Conservation (phyloP, 163 green algal genomes). For the Scenedesmus sp. region DNA sequence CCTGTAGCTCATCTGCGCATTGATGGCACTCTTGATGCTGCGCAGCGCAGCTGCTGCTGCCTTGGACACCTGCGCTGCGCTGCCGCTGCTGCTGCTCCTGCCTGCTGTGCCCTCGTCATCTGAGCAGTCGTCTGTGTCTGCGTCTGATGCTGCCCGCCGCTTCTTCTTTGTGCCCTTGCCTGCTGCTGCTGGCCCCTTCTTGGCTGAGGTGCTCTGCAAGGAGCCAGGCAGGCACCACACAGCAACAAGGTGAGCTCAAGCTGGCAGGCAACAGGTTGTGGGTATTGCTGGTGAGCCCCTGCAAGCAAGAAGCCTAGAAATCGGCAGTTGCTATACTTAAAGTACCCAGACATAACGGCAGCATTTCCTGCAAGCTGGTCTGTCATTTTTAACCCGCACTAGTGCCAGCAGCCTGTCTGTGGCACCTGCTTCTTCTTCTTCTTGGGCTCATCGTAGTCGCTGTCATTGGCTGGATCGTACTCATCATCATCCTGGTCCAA, state of each 20-base stretch:
- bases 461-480: constrained; percentile 5
- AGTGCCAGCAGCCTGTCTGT: not conserved
- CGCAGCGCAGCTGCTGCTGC: constrained; percentile 22
- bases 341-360: not conserved
- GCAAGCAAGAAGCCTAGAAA: not conserved
- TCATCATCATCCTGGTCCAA: constrained; percentile 7
- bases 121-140: not conserved
- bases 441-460: not conserved
- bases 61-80: constrained; percentile 2
- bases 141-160: not conserved
- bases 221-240: not conserved
- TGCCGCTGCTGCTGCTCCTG: constrained; percentile 3
- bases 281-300: not conserved
- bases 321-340: not conserved
- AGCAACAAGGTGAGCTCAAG: not conserved
- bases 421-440: not conserved
- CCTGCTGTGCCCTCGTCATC: not conserved
- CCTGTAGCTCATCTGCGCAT: constrained; percentile 35
- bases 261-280: not conserved
- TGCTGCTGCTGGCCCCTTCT: constrained; percentile 2
- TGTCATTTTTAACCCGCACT: no score
- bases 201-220: not conserved
- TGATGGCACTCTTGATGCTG: constrained; percentile 37
- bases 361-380: constrained; percentile 8
- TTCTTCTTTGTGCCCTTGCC: constrained; percentile 27